phyloP scores from a whole-genome alignment of 2,329 filamentous ascomycete genomes.

The Balansia obtecta region DNA sequence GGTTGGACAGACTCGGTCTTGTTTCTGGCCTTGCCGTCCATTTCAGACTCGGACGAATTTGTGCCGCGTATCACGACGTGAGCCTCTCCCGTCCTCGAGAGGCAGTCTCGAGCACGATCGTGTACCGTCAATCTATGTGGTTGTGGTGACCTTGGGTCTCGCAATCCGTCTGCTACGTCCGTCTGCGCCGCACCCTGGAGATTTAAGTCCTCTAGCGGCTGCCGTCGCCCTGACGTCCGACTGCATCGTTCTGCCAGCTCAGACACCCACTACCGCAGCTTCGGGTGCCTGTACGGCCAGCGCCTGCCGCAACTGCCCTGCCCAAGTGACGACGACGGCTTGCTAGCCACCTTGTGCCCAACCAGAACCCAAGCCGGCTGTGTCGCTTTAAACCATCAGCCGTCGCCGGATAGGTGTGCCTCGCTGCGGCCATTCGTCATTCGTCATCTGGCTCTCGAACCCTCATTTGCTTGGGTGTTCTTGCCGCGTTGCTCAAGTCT shows the following conservation, averaged over 20 bases:
- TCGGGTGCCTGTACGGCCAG: constrained; percentile 35
- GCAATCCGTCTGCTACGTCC: constrained; percentile 26
- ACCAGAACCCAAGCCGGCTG: constrained; percentile 26
- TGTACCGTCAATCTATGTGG: background rate
- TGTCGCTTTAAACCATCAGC: constrained; percentile 19
- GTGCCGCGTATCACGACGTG: constrained; percentile 2
- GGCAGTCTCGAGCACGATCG: background rate
- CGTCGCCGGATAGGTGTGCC: constrained; percentile 15
- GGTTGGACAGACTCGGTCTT: constrained; percentile 21
- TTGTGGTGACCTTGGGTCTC: background rate
- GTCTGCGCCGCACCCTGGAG: constrained; percentile 48
- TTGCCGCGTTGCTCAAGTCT: constrained; percentile 4
- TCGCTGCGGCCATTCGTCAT: constrained; percentile 13
- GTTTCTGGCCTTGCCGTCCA: constrained; percentile 10
- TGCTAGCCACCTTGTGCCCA: constrained; percentile 31
- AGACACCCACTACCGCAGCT: constrained; percentile 45
- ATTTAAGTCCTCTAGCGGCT: constrained; percentile 35
- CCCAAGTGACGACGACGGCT: constrained; percentile 25
- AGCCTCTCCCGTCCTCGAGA: constrained; percentile 1
- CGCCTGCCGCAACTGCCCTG: constrained; percentile 27
- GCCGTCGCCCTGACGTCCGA: constrained; percentile 14
- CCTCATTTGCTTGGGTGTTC: constrained; percentile 7
- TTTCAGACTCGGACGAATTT: constrained; percentile 13
- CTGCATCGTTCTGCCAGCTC: constrained; percentile 46
- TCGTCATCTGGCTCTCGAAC: constrained; percentile 10